phyloP scores from a whole-genome alignment of 306 rosid genomes.

The Quercus agrifolia region DNA sequence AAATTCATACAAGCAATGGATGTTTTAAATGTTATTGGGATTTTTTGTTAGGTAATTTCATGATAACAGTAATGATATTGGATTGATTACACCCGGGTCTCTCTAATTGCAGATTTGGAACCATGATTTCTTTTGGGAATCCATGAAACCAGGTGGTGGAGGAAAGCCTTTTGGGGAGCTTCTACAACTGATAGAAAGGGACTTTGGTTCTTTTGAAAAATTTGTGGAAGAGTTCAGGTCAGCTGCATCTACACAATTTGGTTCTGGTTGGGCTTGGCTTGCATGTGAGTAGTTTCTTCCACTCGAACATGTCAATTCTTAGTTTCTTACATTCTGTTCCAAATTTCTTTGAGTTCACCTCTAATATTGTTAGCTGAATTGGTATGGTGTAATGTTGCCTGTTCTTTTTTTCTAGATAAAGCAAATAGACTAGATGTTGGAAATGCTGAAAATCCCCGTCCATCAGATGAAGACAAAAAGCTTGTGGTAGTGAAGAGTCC shows the following conservation, averaged over 20 bases:
- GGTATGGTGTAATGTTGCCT: neutral
- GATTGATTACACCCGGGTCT: neutral
- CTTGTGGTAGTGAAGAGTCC: slow-evolving; percentile 79
- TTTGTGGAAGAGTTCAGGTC: slow-evolving; percentile 58
- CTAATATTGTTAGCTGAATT: slow-evolving; percentile 5
- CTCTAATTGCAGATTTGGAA: slow-evolving; percentile 57
- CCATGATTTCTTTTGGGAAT: slow-evolving; percentile 96
- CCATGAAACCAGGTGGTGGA: slow-evolving; percentile 89
- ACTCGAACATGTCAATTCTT: neutral
- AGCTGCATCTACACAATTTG: slow-evolving; percentile 84
- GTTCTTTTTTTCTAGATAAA: slow-evolving; percentile 43
- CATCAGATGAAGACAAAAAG: slow-evolving; percentile 64
- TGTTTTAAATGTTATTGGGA: neutral
- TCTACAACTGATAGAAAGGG: slow-evolving; percentile 75
- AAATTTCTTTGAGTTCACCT: slow-evolving; percentile 5
- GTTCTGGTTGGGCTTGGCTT: slow-evolving; percentile 99
- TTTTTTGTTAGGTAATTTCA: neutral
- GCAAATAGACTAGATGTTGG: slow-evolving; percentile 61
- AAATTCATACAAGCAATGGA: neutral
- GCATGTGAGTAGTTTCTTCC: slow-evolving; percentile 56
- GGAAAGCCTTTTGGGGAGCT: slow-evolving; percentile 81
- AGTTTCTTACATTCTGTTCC: neutral
- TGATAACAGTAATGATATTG: neutral
- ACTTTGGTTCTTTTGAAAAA: slow-evolving; percentile 72
- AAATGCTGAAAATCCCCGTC: slow-evolving; percentile 68